Conservation (phyloP, 441 rosid species). For the Gossypium lobatum region DNA sequence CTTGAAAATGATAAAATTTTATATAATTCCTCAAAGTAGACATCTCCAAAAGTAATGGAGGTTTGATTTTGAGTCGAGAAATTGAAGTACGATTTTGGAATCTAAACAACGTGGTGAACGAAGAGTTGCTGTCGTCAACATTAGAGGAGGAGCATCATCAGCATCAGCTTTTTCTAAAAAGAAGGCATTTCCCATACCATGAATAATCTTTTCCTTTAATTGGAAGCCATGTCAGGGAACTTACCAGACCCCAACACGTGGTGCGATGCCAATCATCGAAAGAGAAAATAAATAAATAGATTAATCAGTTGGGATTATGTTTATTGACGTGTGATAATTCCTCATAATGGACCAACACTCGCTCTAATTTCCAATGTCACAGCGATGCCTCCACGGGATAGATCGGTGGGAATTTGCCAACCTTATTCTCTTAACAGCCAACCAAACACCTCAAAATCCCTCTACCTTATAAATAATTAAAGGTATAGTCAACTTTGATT, state of each 20-base stretch:
- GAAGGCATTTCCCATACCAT: background rate
- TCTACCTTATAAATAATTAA: too few species aligned
- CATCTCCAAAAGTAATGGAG: too few species aligned
- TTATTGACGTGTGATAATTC: background rate
- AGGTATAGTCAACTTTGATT: too few species aligned
- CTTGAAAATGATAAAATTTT: too few species aligned
- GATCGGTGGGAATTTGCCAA: slow-evolving; percentile 28
- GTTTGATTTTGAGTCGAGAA: too few species aligned
- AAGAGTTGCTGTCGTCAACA: slow-evolving; percentile 18
- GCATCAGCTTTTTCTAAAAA: background rate
- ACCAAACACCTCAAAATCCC: too few species aligned
- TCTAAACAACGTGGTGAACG: slow-evolving; percentile 8
- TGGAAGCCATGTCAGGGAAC: background rate
- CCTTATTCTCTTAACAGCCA: background rate
- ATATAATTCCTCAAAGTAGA: too few species aligned
- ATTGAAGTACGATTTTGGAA: background rate
- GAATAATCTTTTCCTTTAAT: background rate
- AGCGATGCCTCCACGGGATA: background rate
- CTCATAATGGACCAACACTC: slow-evolving; percentile 20
- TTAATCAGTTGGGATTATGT: background rate
- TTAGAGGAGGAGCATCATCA: background rate
- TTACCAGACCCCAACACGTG: background rate
- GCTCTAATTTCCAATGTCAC: slow-evolving; percentile 22
- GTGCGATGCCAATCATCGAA: background rate
- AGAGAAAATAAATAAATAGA: background rate